Conservation (phyloP, 176 grass and related monocot genomes). For the Aegilops bicornis region DNA sequence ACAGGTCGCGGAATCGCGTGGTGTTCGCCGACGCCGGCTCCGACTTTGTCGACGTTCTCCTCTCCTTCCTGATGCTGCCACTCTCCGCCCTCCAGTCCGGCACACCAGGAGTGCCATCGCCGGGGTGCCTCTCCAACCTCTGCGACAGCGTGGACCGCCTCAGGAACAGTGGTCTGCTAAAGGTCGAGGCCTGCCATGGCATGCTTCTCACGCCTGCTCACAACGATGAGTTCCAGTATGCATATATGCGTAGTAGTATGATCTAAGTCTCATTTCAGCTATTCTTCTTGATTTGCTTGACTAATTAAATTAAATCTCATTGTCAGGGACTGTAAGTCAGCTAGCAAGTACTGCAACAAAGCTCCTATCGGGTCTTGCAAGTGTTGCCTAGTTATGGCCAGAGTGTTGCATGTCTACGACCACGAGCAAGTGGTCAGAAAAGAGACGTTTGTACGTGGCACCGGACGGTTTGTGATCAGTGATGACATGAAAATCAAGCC, state of each 20-base stretch:
- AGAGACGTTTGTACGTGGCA: background rate
- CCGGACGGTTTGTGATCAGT: background rate
- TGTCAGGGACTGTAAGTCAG: background rate
- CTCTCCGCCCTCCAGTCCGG: background rate
- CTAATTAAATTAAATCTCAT: background rate
- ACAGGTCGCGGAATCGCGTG: too few relatives aligned
- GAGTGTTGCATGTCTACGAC: background rate
- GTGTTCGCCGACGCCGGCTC: too few relatives aligned
- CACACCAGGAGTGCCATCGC: background rate
- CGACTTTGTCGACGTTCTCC: background rate
- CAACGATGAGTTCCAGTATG: background rate
- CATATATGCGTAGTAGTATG: background rate
- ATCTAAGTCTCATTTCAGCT: background rate
- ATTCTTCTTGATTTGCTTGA: background rate
- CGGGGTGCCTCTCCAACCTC: constrained; percentile 17
- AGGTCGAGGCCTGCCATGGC: background rate
- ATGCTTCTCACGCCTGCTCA: constrained; percentile 1
- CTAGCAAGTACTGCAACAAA: background rate
- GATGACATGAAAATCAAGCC: background rate
- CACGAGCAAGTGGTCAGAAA: background rate
- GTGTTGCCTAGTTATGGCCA: background rate
- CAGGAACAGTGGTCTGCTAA: background rate
- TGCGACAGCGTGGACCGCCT: background rate
- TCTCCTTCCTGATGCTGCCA: constrained; percentile 24
- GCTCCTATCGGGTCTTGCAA: background rate